Conservation (phyloP, 177 flowering plant genomes). For the Vitis hybrid region DNA sequence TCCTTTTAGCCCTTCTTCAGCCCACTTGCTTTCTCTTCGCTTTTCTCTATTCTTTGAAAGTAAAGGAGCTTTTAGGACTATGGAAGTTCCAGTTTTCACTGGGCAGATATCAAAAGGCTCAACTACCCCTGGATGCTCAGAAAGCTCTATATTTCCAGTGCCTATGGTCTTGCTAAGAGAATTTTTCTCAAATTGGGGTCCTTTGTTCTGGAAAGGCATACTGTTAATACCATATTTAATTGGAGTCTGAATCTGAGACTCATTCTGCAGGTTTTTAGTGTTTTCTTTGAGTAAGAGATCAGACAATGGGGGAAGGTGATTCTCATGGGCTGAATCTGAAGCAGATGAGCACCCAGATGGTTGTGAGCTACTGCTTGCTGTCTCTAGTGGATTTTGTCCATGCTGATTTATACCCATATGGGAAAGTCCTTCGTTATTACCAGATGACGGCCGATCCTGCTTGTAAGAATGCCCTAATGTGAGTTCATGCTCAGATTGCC, state of each 20-base stretch:
- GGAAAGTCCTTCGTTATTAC: neutral
- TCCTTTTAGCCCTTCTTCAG: constrained; percentile 19
- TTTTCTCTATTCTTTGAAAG: constrained; percentile 40
- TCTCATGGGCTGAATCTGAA: neutral
- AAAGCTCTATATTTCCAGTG: neutral
- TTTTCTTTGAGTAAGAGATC: neutral
- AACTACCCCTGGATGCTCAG: constrained; percentile 1
- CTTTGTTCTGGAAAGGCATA: neutral
- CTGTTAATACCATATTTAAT: neutral
- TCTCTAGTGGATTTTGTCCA: neutral
- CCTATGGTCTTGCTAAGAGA: neutral
- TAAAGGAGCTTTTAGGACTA: constrained; percentile 45
- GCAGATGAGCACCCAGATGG: neutral
- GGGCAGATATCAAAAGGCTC: constrained; percentile 52
- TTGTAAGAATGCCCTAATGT: neutral
- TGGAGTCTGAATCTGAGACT: neutral
- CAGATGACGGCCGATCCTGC: neutral
- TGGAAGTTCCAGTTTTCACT: constrained; percentile 10
- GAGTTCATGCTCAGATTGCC: neutral
- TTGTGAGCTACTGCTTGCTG: neutral
- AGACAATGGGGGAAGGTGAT: neutral
- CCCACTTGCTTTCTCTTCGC: constrained; percentile 34
- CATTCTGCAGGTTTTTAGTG: neutral
- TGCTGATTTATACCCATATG: neutral
- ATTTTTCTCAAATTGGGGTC: neutral